Base-by-base conservation (phyloP, 352 stramenopile genomes). In the Globisporangium mamillatum region DNA sequence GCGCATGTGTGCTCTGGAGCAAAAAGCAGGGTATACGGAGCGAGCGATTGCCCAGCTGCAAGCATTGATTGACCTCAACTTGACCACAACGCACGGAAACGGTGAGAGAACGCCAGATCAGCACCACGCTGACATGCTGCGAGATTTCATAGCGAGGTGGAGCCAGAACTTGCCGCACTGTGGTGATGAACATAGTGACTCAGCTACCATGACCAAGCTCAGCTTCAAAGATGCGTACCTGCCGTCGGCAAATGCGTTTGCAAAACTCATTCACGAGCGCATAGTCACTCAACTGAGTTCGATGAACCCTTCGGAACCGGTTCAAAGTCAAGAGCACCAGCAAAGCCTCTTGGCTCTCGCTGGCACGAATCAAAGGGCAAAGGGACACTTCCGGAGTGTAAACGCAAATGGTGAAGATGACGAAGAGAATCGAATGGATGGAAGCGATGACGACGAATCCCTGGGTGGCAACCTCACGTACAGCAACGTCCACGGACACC, bases 401-500 rank as follows among this genome's bases (percentile, higher is more conserved):
- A 12, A 44, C 44, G 6, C 27, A 16, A 34, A 25, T 22, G 25
- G 27, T 22, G 27, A 25, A 9, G 55, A 38, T 8, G n/a, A 74
- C 20, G 27, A 75, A 44, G 54, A 68, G 41, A 6, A 50, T 50
- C 41, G 16, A 24, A 52, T 52, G 0, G 64, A 44, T 0, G 70
- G 72, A 20, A 38, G n/a, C 18, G 56, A 60, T 18, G 63, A 63
- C 12, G 50, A 68, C 4, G 25, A 62, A 22, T 34, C 57, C 16
- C 8, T 56, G 25, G 59, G 29, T 32, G 67, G 52, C 6, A 71
- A 73, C 14, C 68, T 84, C 32, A 76, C 90, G 25, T 96, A 92
- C 69, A 96, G 88, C 66, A 94, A 94, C 27, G 68, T 94, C 1
- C 88, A 94, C 58, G 88, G 88, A 0, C 82, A 92, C 61, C 84